These are phyloP conservation scores for Mycena pura DNA, from an alignment of 768 basidiomycete species.

Conservation along the genomic window DNA sequence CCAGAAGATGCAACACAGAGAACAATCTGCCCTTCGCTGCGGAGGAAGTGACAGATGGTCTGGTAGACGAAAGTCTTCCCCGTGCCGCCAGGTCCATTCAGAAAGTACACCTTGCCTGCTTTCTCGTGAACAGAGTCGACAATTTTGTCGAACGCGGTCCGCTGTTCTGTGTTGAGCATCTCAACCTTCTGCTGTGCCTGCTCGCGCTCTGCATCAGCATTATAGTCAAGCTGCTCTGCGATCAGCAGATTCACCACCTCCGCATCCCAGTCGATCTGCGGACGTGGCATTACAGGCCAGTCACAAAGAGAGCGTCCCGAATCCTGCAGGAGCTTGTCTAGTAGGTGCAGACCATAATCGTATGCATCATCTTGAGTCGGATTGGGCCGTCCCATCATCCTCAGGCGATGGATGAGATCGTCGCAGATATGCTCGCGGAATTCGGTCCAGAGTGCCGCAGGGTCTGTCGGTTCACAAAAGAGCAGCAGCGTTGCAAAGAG, in stretches of 20 bases:
- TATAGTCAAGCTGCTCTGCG: constrained; percentile 30
- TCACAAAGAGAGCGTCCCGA: constrained; percentile 10
- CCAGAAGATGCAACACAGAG: constrained; percentile 1
- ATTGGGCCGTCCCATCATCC: neutral
- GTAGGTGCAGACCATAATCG: constrained; percentile 3
- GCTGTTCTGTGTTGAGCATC: neutral
- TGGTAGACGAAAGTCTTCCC: constrained; percentile 10
- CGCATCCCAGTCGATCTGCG: constrained; percentile 25
- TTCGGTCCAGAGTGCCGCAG: neutral
- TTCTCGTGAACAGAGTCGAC: neutral
- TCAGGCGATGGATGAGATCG: neutral
- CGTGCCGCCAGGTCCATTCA: constrained; percentile 4
- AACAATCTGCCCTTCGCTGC: neutral
- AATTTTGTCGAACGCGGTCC: neutral
- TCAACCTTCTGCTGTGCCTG: neutral
- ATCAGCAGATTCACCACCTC: constrained; percentile 23
- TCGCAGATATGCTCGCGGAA: constrained; percentile 15
- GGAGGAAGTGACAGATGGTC: neutral
- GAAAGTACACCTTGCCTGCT: neutral
- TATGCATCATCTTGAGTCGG: neutral
- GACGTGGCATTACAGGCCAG: constrained; percentile 28
- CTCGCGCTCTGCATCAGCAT: constrained; percentile 9
- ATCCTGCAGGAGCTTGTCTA: constrained; percentile 18
- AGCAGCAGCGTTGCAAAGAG: constrained; percentile 8
- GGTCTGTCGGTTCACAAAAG: constrained; percentile 7